Conservation (phyloP, 139 green algal species). For the Eudorina sp. region DNA sequence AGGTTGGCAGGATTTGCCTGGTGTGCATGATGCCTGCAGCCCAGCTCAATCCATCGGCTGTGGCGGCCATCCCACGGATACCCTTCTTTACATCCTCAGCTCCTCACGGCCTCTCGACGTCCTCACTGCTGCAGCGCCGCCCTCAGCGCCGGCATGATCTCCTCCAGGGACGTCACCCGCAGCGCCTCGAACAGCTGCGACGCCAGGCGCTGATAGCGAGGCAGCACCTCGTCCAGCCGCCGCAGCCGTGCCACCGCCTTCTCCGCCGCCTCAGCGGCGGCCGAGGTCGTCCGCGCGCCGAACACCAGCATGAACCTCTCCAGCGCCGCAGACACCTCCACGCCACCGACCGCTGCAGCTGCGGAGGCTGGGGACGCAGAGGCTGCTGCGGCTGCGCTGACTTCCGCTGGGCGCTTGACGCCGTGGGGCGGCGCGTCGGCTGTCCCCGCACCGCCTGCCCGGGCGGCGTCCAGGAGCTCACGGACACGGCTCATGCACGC, state of each 20-base stretch:
- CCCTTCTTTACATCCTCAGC: too few species aligned
- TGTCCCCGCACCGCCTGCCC: too few species aligned
- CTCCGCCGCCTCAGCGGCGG: slow-evolving; percentile 48
- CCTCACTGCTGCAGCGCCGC: background rate
- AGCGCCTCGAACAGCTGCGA: slow-evolving; percentile 68
- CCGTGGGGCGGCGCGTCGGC: too few species aligned
- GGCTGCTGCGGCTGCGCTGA: background rate
- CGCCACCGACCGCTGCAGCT: background rate
- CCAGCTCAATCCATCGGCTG: too few species aligned
- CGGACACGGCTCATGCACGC: slow-evolving; percentile 38
- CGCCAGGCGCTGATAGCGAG: slow-evolving; percentile 63
- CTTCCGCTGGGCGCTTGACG: too few species aligned
- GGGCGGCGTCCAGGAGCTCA: background rate
- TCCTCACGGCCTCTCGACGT: too few species aligned
- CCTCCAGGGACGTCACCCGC: slow-evolving; percentile 56
- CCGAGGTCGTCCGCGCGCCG: background rate
- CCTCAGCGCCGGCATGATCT: slow-evolving; percentile 64
- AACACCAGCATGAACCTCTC: slow-evolving; percentile 24
- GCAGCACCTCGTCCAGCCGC: slow-evolving; percentile 70
- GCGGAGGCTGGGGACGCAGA: background rate
- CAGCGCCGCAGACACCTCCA: slow-evolving; percentile 23
- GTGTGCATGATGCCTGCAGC: too few species aligned
- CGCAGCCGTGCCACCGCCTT: slow-evolving; percentile 53
- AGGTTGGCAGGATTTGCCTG: too few species aligned
- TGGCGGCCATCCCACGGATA: too few species aligned